These are phyloP conservation scores for Allomyces arbusculus DNA, from an alignment of 192 early-diverging fungal genomes.

Conservation along the genomic window DNA sequence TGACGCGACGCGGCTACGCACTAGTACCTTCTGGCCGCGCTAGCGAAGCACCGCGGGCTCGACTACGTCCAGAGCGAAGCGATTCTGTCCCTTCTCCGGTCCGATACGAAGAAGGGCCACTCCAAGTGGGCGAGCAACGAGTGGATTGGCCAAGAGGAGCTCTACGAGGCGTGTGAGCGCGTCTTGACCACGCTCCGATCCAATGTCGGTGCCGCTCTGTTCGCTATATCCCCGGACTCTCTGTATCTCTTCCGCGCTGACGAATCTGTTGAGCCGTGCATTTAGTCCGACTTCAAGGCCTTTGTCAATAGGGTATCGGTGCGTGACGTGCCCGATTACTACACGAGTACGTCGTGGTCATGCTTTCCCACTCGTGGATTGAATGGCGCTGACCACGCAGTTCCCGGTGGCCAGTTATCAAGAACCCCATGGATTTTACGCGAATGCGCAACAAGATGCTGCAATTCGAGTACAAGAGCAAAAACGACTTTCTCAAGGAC, in stretches of 20 bases:
- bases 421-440: constrained; percentile 85
- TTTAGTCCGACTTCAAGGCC: constrained; percentile 31
- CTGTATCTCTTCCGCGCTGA: no score
- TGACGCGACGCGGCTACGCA: no score
- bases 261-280: no score
- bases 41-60: no score
- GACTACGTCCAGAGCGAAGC: no score
- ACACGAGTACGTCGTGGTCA: constrained; percentile 30
- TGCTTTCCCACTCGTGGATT: background rate
- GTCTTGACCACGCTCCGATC: constrained; percentile 45
- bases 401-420: constrained; percentile 42
- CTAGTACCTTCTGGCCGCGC: no score
- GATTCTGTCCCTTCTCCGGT: no score
- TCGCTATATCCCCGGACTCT: no score
- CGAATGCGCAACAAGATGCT: constrained; percentile 78
- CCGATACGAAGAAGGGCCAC: no score
- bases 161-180: constrained; percentile 78
- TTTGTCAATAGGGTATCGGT: constrained; percentile 74
- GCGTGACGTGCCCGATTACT: constrained; percentile 82
- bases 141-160: constrained; percentile 64
- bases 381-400: background rate
- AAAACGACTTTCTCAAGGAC: constrained; percentile 71
- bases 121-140: constrained; percentile 46
- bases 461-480: constrained; percentile 57
- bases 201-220: no score